Base-by-base conservation (phyloP, 192 early-diverging fungal species). In the Chytriomyces hyalinus region DNA sequence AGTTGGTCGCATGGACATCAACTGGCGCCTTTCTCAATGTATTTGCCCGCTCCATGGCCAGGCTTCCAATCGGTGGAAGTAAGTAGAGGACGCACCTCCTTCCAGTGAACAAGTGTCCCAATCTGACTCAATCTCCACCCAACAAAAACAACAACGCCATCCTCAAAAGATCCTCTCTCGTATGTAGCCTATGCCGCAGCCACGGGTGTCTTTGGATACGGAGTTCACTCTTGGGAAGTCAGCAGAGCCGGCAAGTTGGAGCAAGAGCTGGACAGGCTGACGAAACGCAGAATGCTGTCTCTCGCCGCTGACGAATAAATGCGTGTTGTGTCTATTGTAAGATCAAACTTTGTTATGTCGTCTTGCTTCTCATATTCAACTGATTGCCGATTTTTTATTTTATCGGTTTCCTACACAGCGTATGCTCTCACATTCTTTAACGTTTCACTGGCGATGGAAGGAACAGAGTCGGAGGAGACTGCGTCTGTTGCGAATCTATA, bases 401-500 rank as follows among this genome's bases (percentile, higher is more conserved):
- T 5, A 43, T 65, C 49, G 15, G 68, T 70, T 26, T 26, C 15
- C 48, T 70, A 72, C n/a, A 45, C 66, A 26, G 57, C 67, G 46
- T 69, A 81, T 44, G 84, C 57, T 20, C 84, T 65, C 5, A 85
- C 73, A 53, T 84, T 86, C 20, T 80, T 79, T 17, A 86, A 64
- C 4, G 79, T 80, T 53, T 86, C 85, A 24, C 73, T 74, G 26
- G 85, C 82, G 44, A 84, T 83, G 8, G 78, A 70, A 48, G 80
- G 36, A 13, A 86, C 81, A 8, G 79, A 73, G 51, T 86, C 85
- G 5, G 79, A 79, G 20, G 76, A 71, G 11, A 84, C 85, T 6
- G 81, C 80, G 28, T 84, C 85, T 6, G 82, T 80, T 13, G 85
- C 82, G 46, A 86, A 66, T 46, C 77, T 73, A 60, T 28, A 20